Conservation (phyloP, 2,329 filamentous ascomycete genomes). For the Fusarium sp. region DNA sequence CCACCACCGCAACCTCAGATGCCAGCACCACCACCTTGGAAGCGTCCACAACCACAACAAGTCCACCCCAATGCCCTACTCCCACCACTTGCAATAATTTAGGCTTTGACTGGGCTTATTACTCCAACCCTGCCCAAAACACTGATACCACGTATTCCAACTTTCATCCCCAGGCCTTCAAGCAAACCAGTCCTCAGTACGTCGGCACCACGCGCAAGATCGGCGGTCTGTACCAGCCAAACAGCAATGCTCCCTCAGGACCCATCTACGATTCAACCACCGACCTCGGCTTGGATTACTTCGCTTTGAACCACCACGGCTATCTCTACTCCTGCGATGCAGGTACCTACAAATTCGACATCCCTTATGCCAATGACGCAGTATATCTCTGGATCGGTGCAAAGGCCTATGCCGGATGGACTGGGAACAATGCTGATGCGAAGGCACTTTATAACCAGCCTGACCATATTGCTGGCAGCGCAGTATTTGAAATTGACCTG, state of each 20-base stretch:
- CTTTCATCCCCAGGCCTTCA: constrained; percentile 2
- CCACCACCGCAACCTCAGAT: neutral
- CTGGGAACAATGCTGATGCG: neutral
- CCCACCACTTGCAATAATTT: neutral
- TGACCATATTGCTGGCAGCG: constrained; percentile 1
- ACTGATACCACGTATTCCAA: constrained; percentile 15
- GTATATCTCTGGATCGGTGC: neutral
- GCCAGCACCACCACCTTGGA: neutral
- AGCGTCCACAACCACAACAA: neutral
- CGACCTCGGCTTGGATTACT: neutral
- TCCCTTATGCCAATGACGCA: constrained; percentile 9
- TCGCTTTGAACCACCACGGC: constrained; percentile 12
- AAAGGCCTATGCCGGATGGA: neutral
- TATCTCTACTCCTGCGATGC: constrained; percentile 7
- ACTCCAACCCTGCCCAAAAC: neutral
- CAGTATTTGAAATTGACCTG: rapidly evolving
- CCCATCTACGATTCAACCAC: neutral
- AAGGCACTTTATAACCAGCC: constrained; percentile 16
- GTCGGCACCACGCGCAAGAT: neutral
- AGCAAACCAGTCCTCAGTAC: neutral
- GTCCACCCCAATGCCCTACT: neutral
- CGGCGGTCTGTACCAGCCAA: constrained; percentile 1
- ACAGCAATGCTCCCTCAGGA: rapidly evolving
- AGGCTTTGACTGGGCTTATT: constrained; percentile 22
- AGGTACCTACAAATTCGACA: constrained; percentile 12